Conservation (phyloP, 495 filamentous ascomycete species). For the Tuber magnatum region DNA sequence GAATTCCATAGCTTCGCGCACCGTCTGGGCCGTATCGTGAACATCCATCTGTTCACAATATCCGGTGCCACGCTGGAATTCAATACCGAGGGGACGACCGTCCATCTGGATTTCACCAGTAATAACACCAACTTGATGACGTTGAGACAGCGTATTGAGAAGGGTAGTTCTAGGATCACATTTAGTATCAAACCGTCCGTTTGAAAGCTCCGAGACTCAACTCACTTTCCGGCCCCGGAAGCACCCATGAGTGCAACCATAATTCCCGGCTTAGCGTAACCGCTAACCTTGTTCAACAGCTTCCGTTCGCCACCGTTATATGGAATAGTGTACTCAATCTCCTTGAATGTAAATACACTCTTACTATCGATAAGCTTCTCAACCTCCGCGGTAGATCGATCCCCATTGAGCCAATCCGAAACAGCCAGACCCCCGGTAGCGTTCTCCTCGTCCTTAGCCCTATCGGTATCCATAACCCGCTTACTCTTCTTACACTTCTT, state of each 20-base stretch:
- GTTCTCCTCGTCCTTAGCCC: conserved; percentile 39
- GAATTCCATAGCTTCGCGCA: conserved; percentile 61
- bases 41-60: conserved; percentile 86
- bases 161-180: conserved; percentile 66
- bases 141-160: conserved; percentile 65
- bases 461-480: conserved; percentile 22
- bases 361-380: conserved; percentile 45
- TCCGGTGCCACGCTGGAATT: conserved; percentile 75
- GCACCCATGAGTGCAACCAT: conserved; percentile 77
- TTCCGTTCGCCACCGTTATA: conserved; percentile 63
- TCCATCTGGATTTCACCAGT: conserved; percentile 71
- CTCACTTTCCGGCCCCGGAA: conserved; percentile 78
- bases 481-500: conserved; percentile 41
- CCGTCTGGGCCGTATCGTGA: conserved; percentile 61
- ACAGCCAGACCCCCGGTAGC: conserved; percentile 14
- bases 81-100: conserved; percentile 56
- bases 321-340: conserved; percentile 66
- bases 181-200: conserved; percentile 32
- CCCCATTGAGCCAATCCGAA: conserved; percentile 26
- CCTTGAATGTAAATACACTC: conserved; percentile 63
- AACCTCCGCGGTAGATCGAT: conserved; percentile 29
- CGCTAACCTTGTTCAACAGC: conserved; percentile 60
- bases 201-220: conserved; percentile 70
- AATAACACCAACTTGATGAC: conserved; percentile 65
- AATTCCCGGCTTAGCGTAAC: conserved; percentile 68